These are phyloP conservation scores for Coemansia sp. DNA, from an alignment of 192 early-diverging fungal genomes.

Conservation along the genomic window DNA sequence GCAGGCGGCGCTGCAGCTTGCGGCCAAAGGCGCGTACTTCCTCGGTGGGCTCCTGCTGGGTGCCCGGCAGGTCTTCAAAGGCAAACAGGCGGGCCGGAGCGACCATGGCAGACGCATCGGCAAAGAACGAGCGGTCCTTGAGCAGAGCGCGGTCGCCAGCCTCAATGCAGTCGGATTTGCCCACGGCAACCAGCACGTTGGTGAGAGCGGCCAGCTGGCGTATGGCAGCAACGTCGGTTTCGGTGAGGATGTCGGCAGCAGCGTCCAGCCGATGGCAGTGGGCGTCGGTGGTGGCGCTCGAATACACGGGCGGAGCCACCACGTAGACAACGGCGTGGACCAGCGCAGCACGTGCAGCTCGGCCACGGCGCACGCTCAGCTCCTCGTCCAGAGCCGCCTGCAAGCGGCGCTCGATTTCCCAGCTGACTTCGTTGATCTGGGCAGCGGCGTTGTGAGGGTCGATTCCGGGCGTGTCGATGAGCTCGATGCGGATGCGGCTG, in stretches of 20 bases:
- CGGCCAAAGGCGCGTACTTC: constrained; percentile 8
- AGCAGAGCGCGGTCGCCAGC: constrained; percentile 25
- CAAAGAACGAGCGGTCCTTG: constrained; percentile 20
- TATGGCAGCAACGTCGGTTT: constrained; percentile 28
- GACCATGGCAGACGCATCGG: constrained; percentile 9
- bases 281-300: constrained; percentile 29
- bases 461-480: constrained; percentile 49
- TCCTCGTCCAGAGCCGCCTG: constrained; percentile 37
- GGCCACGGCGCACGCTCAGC: constrained; percentile 16
- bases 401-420: constrained; percentile 38
- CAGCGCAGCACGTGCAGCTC: constrained; percentile 7
- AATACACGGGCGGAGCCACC: constrained; percentile 39
- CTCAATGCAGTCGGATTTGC: constrained; percentile 49
- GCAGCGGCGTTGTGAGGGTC: constrained; percentile 16
- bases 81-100: constrained; percentile 30
- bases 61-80: constrained; percentile 27
- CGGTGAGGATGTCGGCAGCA: constrained; percentile 24
- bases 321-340: constrained; percentile 40
- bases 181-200: constrained; percentile 39
- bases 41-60: constrained; percentile 10
- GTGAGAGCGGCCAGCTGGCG: constrained; percentile 23
- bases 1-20: constrained; percentile 9
- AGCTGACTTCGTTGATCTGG: constrained; percentile 20
- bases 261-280: constrained; percentile 25
- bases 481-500: constrained; percentile 23